phyloP scores from a whole-genome alignment of 2,329 filamentous ascomycete genomes.

The Sordariomycetes sp. region DNA sequence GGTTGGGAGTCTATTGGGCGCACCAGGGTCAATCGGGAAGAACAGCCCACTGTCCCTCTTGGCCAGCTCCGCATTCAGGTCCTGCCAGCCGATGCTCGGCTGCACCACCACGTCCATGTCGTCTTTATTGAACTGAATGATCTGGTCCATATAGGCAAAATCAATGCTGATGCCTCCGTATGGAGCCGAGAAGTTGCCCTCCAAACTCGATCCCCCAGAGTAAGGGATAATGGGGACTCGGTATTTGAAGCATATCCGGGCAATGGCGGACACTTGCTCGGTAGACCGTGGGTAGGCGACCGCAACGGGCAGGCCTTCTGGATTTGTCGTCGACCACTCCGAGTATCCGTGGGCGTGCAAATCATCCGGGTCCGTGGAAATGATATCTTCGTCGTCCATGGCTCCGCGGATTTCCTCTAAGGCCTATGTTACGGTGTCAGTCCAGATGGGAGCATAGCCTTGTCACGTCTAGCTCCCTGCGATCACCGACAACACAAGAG shows the following conservation, averaged over 20 bases:
- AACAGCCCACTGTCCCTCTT: conserved; percentile 67
- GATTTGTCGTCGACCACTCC: conserved; percentile 51
- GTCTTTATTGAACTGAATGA: conserved; percentile 65
- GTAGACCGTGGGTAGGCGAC: conserved; percentile 51
- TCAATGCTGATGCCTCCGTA: conserved; percentile 82
- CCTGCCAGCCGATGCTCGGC: conserved; percentile 85
- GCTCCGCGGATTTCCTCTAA: conserved; percentile 38
- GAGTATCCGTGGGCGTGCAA: conserved; percentile 51
- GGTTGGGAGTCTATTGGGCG: conserved; percentile 9
- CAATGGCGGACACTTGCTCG: conserved; percentile 44
- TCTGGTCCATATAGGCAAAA: conserved; percentile 76
- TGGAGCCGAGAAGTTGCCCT: conserved; percentile 82
- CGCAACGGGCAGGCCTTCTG: conserved; percentile 45
- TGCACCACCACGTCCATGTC: conserved; percentile 93
- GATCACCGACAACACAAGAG: neutral
- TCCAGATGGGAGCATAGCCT: neutral
- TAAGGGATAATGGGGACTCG: conserved; percentile 77
- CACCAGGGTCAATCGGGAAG: conserved; percentile 78
- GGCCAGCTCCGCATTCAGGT: conserved; percentile 59
- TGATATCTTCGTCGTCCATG: conserved; percentile 35
- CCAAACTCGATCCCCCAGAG: conserved; percentile 74
- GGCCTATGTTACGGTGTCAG: conserved; percentile 24
- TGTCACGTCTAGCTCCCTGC: neutral
- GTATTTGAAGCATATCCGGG: conserved; percentile 62
- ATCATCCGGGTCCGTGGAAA: conserved; percentile 50